Base-by-base conservation (phyloP, 163 green algal species). In the Picocystis sp. region DNA sequence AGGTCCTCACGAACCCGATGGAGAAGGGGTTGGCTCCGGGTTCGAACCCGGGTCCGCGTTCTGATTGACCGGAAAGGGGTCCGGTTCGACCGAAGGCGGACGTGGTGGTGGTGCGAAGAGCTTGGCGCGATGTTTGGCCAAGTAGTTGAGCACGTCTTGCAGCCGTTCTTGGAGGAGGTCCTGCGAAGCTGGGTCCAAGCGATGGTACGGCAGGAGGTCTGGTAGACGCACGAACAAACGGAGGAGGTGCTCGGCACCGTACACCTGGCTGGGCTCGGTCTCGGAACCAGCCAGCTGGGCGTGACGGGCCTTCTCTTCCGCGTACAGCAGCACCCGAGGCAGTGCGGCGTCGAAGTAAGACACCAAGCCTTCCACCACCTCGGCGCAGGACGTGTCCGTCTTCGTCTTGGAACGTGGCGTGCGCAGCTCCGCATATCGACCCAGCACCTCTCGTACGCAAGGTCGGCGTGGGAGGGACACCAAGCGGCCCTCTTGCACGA, bases 211-310 rank as follows among this genome's bases (percentile, higher is more conserved):
- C 45, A 87, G 61, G 17, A 87, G 58, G 22, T 82, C 71, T 17
- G 79, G 76, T 45, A 87, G 65, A 67, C 82, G 84, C 19, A 83
- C 60, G 50, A 89, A 78, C 21, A 92, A 66, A 2, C 81, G 67
- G 33, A 85, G 57, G 42, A 92, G 69, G 69, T 89, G 81, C 74
- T 92, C 81, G 2, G 71, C 75, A 21, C 81, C 81, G 47, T 86
- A 92, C 17, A 88, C 56, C 1, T 70, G 50, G 52, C 54, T 67
- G 19, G 78, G 59, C 42, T 19, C 29, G 12, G 11, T 45, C 9
- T 22, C 13, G 24, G 21, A 38, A 13, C 44, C 51, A 43, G 73
- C 55, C 56, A 66, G 35, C 23, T 73, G 44, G 14, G 61, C 55
- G 24, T 55, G 53, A 63, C 82, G 70, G 22, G 56, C 45, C 10